A percentile compares a stretch with the other conserved stretches of the same genome.
These are phyloP conservation scores for Mycena albidolilacea DNA, from an alignment of 768 basidiomycete genomes.

Conservation along the genomic window DNA sequence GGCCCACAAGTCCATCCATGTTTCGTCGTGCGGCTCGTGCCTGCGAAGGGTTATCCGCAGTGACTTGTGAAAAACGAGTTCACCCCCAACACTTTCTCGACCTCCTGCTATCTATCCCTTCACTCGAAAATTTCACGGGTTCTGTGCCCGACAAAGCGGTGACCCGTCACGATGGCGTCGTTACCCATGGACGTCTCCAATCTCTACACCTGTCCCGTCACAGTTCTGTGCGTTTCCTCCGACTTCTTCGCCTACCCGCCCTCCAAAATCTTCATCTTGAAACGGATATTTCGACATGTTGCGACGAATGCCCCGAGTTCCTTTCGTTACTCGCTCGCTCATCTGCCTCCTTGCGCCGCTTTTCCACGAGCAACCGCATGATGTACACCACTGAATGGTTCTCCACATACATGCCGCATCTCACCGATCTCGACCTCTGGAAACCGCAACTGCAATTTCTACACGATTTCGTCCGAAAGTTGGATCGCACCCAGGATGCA, in stretches of 20 bases:
- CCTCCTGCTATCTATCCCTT: background rate
- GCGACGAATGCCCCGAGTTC: background rate
- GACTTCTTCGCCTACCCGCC: background rate
- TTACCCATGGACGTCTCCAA: background rate
- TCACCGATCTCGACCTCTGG: background rate
- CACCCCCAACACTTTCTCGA: background rate
- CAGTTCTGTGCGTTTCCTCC: slow-evolving; percentile 1
- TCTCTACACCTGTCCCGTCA: no score
- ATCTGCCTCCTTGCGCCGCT: background rate
- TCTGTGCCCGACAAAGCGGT: background rate
- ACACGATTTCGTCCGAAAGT: background rate
- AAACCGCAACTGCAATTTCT: background rate
- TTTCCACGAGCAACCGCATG: background rate
- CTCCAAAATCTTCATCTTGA: no score
- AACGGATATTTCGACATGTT: no score
- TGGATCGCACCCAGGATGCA: background rate
- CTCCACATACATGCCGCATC: background rate
- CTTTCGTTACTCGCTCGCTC: background rate
- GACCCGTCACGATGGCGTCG: background rate
- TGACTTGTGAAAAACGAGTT: background rate
- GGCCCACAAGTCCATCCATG: background rate
- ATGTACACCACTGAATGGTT: background rate
- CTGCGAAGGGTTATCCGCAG: background rate
- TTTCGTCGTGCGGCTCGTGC: background rate
- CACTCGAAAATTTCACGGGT: background rate